Conservation (phyloP, 106 monocot species). For the Dactylorhiza incarnata region DNA sequence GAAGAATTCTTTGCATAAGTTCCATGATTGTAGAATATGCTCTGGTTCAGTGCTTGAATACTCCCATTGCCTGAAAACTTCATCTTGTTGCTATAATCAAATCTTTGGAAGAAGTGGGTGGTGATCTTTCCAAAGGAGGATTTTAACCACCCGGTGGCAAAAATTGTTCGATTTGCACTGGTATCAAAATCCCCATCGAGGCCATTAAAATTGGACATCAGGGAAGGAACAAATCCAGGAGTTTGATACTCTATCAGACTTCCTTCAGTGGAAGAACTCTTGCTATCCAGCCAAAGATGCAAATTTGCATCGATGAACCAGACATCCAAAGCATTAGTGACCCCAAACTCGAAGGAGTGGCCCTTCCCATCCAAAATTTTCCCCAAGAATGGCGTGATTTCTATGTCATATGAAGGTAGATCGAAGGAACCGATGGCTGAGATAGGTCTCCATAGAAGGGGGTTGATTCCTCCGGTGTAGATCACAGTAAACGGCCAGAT, state of each 20-base stretch:
- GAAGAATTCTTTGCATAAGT: constrained; percentile 32
- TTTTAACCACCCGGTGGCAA: constrained; percentile 70
- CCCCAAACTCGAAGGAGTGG: constrained; percentile 60
- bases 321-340: constrained; percentile 47
- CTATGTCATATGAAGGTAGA: constrained; percentile 73
- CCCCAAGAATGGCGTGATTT: constrained; percentile 70
- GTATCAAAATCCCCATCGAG: constrained; percentile 67
- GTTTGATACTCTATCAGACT: constrained; percentile 42
- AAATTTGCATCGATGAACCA: constrained; percentile 91
- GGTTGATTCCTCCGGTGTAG: constrained; percentile 76
- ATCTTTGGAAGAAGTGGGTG: constrained; percentile 54
- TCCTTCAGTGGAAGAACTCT: constrained; percentile 37
- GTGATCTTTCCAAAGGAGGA: constrained; percentile 87
- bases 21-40: constrained; percentile 39
- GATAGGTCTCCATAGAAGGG: constrained; percentile 84
- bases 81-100: constrained; percentile 53
- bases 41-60: constrained; percentile 68
- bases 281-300: constrained; percentile 85
- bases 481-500: constrained; percentile 89
- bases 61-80: constrained; percentile 40
- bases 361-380: constrained; percentile 57
- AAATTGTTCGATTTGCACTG: constrained; percentile 36
- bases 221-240: constrained; percentile 14
- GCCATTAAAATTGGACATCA: constrained; percentile 42
- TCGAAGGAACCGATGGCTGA: constrained; percentile 76